These are phyloP conservation scores for Phyllostachys edulis DNA, from an alignment of 176 grass and related monocot genomes.

Conservation along the genomic window DNA sequence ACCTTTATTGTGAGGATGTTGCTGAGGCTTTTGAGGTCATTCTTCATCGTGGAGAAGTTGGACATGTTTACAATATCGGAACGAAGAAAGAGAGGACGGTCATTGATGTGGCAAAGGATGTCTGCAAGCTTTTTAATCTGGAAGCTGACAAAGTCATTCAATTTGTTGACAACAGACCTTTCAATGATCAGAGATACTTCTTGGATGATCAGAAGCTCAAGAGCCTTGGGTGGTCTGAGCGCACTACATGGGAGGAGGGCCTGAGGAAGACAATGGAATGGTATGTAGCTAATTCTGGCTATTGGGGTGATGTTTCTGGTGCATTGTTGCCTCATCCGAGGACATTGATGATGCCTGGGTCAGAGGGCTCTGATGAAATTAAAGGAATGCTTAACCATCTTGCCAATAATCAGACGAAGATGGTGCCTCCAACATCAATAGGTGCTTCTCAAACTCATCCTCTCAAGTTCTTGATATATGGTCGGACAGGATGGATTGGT, in stretches of 20 bases:
- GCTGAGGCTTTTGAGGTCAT: conserved; percentile 89
- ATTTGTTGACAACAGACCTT: conserved; percentile 84
- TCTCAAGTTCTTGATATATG: conserved; percentile 77
- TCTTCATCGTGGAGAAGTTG: conserved; percentile 78
- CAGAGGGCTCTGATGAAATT: conserved; percentile 57
- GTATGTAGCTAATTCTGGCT: conserved; percentile 73
- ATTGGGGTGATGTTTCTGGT: conserved; percentile 88
- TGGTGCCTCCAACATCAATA: conserved; percentile 47
- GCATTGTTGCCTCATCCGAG: conserved; percentile 82
- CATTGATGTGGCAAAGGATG: conserved; percentile 84
- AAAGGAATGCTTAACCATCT: conserved; percentile 61
- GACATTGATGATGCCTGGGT: conserved; percentile 81
- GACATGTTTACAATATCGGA: conserved; percentile 83
- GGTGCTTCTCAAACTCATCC: conserved; percentile 25
- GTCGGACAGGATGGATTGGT: conserved; percentile 77
- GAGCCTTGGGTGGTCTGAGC: conserved; percentile 68
- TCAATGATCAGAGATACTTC: conserved; percentile 89
- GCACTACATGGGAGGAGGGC: conserved; percentile 79
- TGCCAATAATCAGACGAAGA: conserved; percentile 49
- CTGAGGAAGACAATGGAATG: conserved; percentile 86
- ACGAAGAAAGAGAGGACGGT: conserved; percentile 87
- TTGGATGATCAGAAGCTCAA: conserved; percentile 85
- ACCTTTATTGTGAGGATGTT: conserved; percentile 85
- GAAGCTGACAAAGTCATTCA: conserved; percentile 69
- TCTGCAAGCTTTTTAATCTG: conserved; percentile 74